Evolutionary conservation across 2,329 filamentous ascomycete genomes (phyloP).

Genomic region (Fusarium coicis): DNA sequence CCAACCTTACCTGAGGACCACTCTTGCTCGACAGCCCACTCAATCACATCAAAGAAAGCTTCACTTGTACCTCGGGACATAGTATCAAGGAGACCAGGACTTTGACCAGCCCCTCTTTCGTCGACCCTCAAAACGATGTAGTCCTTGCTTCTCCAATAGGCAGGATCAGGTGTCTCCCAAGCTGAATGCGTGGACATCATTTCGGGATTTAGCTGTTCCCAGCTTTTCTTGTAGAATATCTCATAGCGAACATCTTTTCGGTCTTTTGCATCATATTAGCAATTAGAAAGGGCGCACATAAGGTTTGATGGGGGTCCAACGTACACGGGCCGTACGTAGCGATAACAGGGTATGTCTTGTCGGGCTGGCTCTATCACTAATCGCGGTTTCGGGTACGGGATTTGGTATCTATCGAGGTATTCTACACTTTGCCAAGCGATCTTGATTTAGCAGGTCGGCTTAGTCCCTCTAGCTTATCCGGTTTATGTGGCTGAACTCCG

Average conservation of each 20-base stretch:
- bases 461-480: too few species aligned
- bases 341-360: constrained; percentile 61
- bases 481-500: too few species aligned
- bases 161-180: constrained; percentile 69
- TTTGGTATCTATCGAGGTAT: neutral
- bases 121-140: constrained; percentile 66
- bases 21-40: constrained; percentile 57
- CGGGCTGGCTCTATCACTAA: neutral
- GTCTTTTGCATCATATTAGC: neutral
- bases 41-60: constrained; percentile 60
- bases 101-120: constrained; percentile 60
- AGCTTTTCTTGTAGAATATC: constrained; percentile 53
- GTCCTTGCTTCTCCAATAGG: constrained; percentile 64
- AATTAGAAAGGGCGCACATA: constrained; percentile 50
- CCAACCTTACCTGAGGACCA: constrained; percentile 62
- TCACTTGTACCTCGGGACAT: constrained; percentile 60
- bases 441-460: neutral
- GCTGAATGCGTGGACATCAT: constrained; percentile 64
- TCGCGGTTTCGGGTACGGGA: neutral
- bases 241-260: neutral
- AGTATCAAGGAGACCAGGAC: constrained; percentile 58
- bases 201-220: constrained; percentile 61
- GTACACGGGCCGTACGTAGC: constrained; percentile 79
- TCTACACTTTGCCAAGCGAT: neutral
- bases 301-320: constrained; percentile 43